Percentiles rank a stretch among this genome's conserved stretches.
Evolutionary conservation across 2,329 filamentous ascomycete species (phyloP).

Genomic region (Bipolaris sorokiniana): DNA sequence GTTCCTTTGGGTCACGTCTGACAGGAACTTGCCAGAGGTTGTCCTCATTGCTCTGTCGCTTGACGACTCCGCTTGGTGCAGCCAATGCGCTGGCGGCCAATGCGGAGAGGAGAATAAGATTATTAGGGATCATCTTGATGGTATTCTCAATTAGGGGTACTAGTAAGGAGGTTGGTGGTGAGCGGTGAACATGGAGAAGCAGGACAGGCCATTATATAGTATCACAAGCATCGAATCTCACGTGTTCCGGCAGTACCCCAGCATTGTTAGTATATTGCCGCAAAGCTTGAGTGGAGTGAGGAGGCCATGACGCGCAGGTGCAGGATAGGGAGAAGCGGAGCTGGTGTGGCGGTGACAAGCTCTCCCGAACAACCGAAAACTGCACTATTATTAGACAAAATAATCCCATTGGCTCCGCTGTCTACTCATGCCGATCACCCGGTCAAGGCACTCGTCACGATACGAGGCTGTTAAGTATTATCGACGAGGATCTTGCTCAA

Average conservation of each 20-base stretch:
- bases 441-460: not conserved
- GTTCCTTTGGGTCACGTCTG: not conserved
- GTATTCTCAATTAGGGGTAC: not conserved
- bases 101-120: not conserved
- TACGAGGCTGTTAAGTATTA: not conserved
- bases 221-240: not conserved
- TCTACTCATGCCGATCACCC: not conserved
- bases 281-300: not conserved
- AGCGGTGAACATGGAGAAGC: not conserved
- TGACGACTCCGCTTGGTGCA: not conserved
- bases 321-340: not conserved
- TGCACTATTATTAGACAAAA: not conserved
- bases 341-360: not conserved
- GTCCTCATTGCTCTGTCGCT: not conserved
- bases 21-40: not conserved
- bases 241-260: not conserved
- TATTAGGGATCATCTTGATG: not conserved
- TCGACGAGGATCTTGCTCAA: not conserved
- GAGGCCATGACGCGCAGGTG: not conserved
- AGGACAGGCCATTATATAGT: not conserved
- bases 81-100: not conserved
- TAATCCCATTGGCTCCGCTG: not conserved
- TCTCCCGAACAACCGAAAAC: not conserved
- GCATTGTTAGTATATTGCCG: not conserved
- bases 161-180: not conserved